These are phyloP conservation scores for Triticum dicoccoides DNA, from an alignment of 176 grass and related monocot genomes.

Conservation along the genomic window DNA sequence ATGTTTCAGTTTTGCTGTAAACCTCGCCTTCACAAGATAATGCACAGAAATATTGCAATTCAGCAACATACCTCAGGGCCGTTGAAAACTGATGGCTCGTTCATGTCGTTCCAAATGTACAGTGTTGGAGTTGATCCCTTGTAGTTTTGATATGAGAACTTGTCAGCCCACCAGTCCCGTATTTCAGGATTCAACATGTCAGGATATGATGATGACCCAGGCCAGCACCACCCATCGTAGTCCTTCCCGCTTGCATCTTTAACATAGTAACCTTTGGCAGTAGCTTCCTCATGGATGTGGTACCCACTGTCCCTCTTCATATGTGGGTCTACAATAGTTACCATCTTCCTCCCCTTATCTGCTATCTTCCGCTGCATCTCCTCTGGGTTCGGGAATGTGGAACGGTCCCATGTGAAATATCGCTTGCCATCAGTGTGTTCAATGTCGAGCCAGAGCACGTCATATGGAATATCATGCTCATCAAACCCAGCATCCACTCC, in stretches of 20 bases:
- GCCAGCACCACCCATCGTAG: constrained; percentile 96
- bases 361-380: constrained; percentile 77
- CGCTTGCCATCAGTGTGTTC: constrained; percentile 91
- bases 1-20: neutral
- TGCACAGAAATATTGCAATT: neutral
- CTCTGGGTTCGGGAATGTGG: constrained; percentile 69
- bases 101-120: constrained; percentile 99
- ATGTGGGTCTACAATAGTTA: constrained; percentile 93
- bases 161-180: constrained; percentile 91
- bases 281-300: constrained; percentile 78
- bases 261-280: constrained; percentile 85
- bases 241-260: constrained; percentile 79
- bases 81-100: constrained; percentile 97
- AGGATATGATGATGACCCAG: constrained; percentile 80
- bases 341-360: constrained; percentile 86
- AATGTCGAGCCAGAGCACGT: constrained; percentile 96
- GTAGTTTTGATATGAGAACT: constrained; percentile 76
- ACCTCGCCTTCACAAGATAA: neutral
- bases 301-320: constrained; percentile 78
- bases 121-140: constrained; percentile 81
- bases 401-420: constrained; percentile 93
- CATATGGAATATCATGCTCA: constrained; percentile 91
- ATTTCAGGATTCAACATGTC: constrained; percentile 94
- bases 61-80: constrained; percentile 74
- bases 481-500: constrained; percentile 80